Conservation (phyloP, 2,329 filamentous ascomycete species). For the Parastagonospora nodorum region DNA sequence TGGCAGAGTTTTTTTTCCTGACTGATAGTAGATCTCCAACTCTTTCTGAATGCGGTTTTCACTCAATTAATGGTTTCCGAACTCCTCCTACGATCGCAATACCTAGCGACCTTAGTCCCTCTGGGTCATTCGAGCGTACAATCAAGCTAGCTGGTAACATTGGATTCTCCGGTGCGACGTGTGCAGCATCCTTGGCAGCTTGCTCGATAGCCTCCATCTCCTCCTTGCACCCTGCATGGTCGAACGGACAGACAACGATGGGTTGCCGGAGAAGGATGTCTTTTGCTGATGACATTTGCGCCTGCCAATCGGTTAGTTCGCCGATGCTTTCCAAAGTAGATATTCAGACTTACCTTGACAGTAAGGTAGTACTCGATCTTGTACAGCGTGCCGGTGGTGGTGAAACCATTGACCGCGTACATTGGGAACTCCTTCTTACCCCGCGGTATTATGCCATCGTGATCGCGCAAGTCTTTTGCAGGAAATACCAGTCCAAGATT, state of each 20-base stretch:
- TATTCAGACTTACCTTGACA: constrained; percentile 71
- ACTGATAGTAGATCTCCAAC: not conserved
- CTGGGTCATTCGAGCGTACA: constrained; percentile 75
- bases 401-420: constrained; percentile 88
- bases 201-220: constrained; percentile 99
- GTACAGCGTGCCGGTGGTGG: constrained; percentile 90
- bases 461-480: constrained; percentile 82
- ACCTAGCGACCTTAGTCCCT: constrained; percentile 64
- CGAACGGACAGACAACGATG: constrained; percentile 93
- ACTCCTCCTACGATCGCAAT: constrained; percentile 66
- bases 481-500: constrained; percentile 92
- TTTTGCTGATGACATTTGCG: constrained; percentile 81
- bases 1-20: not conserved
- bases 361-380: constrained; percentile 97
- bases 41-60: constrained; percentile 39
- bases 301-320: constrained; percentile 59
- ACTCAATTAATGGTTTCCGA: constrained; percentile 70
- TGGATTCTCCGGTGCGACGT: constrained; percentile 86
- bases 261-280: constrained; percentile 89
- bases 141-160: constrained; percentile 89
- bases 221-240: constrained; percentile 94
- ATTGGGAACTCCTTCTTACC: constrained; percentile 86
- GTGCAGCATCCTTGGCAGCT: constrained; percentile 87
- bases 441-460: constrained; percentile 83
- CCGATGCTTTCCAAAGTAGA: not conserved